Evolutionary conservation across 2,329 filamentous ascomycete genomes (phyloP).

Genomic region (Aspergillus neoniger): DNA sequence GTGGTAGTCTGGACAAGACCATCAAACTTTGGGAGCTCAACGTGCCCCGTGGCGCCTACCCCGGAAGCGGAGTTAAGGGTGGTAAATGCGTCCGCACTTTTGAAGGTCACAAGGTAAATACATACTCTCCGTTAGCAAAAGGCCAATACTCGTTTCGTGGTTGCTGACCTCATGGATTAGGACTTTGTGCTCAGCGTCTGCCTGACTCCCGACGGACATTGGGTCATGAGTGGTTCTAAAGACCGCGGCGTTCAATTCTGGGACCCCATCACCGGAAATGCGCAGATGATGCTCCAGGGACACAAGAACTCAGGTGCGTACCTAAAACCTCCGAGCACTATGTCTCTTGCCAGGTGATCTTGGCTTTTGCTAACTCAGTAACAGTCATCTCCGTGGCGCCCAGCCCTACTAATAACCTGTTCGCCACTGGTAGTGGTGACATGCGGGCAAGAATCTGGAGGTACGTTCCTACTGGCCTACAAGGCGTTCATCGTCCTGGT

Average conservation of each 20-base stretch:
- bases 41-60: slow-evolving; percentile 66
- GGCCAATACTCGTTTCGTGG: neutral
- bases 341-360: neutral
- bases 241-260: slow-evolving; percentile 98
- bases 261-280: slow-evolving; percentile 90
- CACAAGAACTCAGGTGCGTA: slow-evolving; percentile 86
- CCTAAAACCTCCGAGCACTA: neutral
- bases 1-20: slow-evolving; percentile 92
- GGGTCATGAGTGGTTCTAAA: slow-evolving; percentile 97
- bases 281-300: slow-evolving; percentile 96
- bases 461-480: slow-evolving; percentile 44
- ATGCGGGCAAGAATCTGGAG: slow-evolving; percentile 98
- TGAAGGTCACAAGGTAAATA: slow-evolving; percentile 84
- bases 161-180: slow-evolving; percentile 45
- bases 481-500: neutral
- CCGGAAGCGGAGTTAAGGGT: slow-evolving; percentile 70
- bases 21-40: slow-evolving; percentile 99
- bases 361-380: slow-evolving; percentile 19
- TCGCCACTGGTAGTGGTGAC: slow-evolving; percentile 95
- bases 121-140: neutral
- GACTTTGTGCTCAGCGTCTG: slow-evolving; percentile 97
- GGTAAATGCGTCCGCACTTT: slow-evolving; percentile 96
- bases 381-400: slow-evolving; percentile 93
- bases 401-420: slow-evolving; percentile 81
- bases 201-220: slow-evolving; percentile 87